These are phyloP conservation scores for Glycine latifolia DNA, from an alignment of 306 rosid genomes.

Conservation along the genomic window DNA sequence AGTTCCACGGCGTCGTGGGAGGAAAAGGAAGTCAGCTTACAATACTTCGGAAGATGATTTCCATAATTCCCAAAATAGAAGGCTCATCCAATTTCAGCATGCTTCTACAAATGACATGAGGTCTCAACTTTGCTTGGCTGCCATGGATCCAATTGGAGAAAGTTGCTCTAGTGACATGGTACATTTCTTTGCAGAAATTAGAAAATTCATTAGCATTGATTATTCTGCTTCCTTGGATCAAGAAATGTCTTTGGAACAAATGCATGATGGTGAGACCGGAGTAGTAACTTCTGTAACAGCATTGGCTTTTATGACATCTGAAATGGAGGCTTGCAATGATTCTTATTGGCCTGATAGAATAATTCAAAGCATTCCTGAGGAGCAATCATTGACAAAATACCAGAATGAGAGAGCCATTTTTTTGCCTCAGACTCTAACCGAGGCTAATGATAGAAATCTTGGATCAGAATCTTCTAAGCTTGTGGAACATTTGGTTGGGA, in stretches of 20 bases:
- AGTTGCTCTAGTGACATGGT: slow-evolving; percentile 39
- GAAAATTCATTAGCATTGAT: slow-evolving; percentile 49
- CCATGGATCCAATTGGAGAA: slow-evolving; percentile 55
- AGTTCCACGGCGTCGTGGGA: slow-evolving; percentile 37
- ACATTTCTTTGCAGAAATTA: slow-evolving; percentile 58
- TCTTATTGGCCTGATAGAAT: slow-evolving; percentile 76
- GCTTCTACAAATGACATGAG: slow-evolving; percentile 55
- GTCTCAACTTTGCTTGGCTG: slow-evolving; percentile 60
- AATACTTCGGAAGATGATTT: slow-evolving; percentile 42
- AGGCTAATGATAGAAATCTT: slow-evolving; percentile 35
- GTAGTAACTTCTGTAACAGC: slow-evolving; percentile 50
- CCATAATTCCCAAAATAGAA: slow-evolving; percentile 37
- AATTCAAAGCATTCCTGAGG: slow-evolving; percentile 59
- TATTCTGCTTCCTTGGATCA: slow-evolving; percentile 45
- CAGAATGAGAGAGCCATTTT: slow-evolving; percentile 48
- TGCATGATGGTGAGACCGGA: slow-evolving; percentile 47
- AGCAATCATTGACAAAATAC: slow-evolving; percentile 46
- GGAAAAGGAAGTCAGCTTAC: slow-evolving; percentile 53
- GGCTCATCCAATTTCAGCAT: slow-evolving; percentile 35
- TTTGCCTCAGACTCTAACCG: slow-evolving; percentile 34
- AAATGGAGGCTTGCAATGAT: slow-evolving; percentile 55
- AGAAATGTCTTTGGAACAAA: slow-evolving; percentile 47
- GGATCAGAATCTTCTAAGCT: slow-evolving; percentile 47
- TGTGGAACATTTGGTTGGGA: slow-evolving; percentile 45
- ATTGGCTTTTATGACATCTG: slow-evolving; percentile 39